Conservation (phyloP, 495 filamentous ascomycete genomes). For the Penicillium paradoxum region DNA sequence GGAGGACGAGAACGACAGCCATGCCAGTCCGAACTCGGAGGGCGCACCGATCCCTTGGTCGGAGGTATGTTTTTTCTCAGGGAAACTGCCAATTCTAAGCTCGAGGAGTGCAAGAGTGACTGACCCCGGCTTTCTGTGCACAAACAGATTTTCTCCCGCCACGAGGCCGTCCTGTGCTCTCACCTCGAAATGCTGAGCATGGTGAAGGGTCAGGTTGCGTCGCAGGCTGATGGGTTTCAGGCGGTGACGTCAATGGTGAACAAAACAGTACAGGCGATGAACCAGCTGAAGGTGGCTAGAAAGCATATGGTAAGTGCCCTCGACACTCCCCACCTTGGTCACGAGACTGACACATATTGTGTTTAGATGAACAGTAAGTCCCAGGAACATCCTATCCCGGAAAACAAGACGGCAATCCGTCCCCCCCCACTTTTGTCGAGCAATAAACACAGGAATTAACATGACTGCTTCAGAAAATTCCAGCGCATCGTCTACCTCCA, state of each 20-base stretch:
- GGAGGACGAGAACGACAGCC: neutral
- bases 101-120: neutral
- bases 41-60: slow-evolving; percentile 13
- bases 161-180: slow-evolving; percentile 31
- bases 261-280: slow-evolving; percentile 33
- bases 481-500: neutral
- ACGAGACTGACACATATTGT: neutral
- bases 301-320: slow-evolving; percentile 31
- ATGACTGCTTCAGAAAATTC: neutral
- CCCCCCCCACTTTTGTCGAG: neutral
- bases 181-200: slow-evolving; percentile 33
- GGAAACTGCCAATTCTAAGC: neutral
- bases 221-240: slow-evolving; percentile 22
- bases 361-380: slow-evolving; percentile 23
- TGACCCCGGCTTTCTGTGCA: neutral
- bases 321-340: neutral
- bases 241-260: slow-evolving; percentile 34
- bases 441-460: neutral
- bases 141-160: slow-evolving; percentile 31
- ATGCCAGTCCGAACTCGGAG: neutral
- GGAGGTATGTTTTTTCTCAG: slow-evolving; percentile 18
- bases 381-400: neutral
- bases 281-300: slow-evolving; percentile 31
- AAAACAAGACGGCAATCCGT: neutral
- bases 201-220: slow-evolving; percentile 20